Evolutionary conservation across 306 rosid species (phyloP), one percentile per base, ranked within the genome.

Genomic region (Fragaria nilgerrensis): DNA sequence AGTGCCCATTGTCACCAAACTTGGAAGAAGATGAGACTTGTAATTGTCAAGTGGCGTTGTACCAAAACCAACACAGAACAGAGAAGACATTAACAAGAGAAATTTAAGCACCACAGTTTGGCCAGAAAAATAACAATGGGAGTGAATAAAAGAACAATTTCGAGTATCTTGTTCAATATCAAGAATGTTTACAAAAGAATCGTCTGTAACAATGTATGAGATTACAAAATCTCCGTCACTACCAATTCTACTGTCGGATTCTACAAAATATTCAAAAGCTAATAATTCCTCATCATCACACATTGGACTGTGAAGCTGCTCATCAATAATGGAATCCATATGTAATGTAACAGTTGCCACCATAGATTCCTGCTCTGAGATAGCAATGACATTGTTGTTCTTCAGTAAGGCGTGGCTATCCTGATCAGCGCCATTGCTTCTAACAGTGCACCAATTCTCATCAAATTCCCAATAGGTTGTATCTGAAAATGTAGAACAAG

Each of bases 391-490:
- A 62, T 75, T 62, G 16, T 41, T 19, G 39, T 36, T 55, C 8
- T 20, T 22, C 17, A 5, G 17, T 1, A 23, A 12, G n/a, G 19
- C 13, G 56, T 74, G 25, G 25, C 23, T 50, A 15, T 74, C 82
- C 25, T 74, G n/a, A n/a, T n/a, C 83, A 2, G 8, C 41, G 12
- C 37, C 62, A 23, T 73, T 77, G 75, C 80, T 78, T 75, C 91
- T 81, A 56, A 88, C 84, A 41, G 81, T 76, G 63, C 69, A 9
- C 91, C 91, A 88, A 47, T 81, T 80, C 72, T 80, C 78, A 41
- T 81, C 82, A 50, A 23, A 74, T 74, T 34, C 73, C 87, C 85
- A 79, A 74, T 74, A 48, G 76, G 79, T 69, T 32, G 1, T 50
- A 13, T 45, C 29, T 1, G 77, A 75, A 70, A 76, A 61, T 23